These are phyloP conservation scores for Zoysia pacifica DNA, from an alignment of 176 grass and related monocot species.

Conservation along the genomic window DNA sequence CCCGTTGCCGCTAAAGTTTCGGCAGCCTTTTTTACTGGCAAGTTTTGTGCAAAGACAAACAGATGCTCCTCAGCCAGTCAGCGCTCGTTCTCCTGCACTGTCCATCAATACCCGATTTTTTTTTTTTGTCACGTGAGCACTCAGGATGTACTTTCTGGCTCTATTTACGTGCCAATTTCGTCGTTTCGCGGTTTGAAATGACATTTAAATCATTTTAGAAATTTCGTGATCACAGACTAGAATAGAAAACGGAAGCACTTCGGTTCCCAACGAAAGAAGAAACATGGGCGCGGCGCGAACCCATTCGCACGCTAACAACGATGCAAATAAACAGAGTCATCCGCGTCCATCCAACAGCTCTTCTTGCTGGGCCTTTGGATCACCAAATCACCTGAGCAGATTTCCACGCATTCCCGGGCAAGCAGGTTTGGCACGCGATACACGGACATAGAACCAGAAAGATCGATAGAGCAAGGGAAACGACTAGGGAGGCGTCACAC, in stretches of 20 bases:
- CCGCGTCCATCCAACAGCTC: not conserved
- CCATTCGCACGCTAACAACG: constrained; percentile 1
- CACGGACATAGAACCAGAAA: too few species aligned
- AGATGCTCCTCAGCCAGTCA: not conserved
- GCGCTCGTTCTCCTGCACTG: too few species aligned
- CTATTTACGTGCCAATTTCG: not conserved
- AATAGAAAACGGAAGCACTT: not conserved
- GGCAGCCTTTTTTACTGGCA: not conserved
- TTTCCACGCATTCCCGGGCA: constrained; percentile 25
- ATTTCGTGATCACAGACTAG: not conserved
- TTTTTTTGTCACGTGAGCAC: constrained; percentile 36
- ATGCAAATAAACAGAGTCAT: not conserved
- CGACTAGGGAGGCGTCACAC: too few species aligned
- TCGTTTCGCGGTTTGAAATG: constrained; percentile 11
- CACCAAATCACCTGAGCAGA: constrained; percentile 48
- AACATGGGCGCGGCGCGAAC: not conserved
- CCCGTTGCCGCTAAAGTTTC: constrained; percentile 6
- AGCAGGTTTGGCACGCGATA: constrained; percentile 39
- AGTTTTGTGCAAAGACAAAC: not conserved
- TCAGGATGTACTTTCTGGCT: constrained; percentile 17
- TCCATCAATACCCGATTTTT: constrained; percentile 4
- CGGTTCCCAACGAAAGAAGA: not conserved
- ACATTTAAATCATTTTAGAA: not conserved
- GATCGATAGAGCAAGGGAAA: too few species aligned
- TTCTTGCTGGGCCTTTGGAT: constrained; percentile 8